These are phyloP conservation scores for Fomitopsis pulvina DNA, from an alignment of 768 basidiomycete genomes.

Conservation along the genomic window DNA sequence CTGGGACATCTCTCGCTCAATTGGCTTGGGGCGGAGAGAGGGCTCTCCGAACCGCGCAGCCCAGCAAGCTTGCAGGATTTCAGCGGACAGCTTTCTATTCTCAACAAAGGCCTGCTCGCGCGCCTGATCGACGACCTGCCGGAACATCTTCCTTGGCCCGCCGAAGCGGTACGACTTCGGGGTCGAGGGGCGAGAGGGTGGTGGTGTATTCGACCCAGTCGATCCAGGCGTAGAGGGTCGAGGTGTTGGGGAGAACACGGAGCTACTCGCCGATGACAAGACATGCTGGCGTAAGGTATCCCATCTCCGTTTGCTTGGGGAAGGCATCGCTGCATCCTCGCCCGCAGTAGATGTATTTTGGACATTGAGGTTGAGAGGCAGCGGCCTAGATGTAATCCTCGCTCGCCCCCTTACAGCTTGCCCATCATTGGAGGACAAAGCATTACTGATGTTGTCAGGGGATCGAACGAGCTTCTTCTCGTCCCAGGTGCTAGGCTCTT, in stretches of 20 bases:
- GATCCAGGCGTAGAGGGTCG: conserved; percentile 3
- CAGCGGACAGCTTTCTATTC: conserved; percentile 43
- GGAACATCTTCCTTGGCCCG: conserved; percentile 16
- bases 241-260: neutral
- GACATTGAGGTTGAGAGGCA: conserved; percentile 14
- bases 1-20: conserved; percentile 24
- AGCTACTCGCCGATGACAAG: conserved; percentile 10
- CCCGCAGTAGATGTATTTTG: neutral
- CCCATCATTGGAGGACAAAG: neutral
- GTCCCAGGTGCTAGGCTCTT: conserved; percentile 10
- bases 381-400: neutral
- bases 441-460: conserved; percentile 9
- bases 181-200: conserved; percentile 17
- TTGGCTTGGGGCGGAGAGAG: conserved; percentile 24
- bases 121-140: conserved; percentile 59
- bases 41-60: conserved; percentile 41
- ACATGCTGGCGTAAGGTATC: conserved; percentile 23
- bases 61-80: conserved; percentile 51
- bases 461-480: conserved; percentile 18
- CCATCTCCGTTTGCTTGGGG: conserved; percentile 19
- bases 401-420: conserved; percentile 3
- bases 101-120: conserved; percentile 46
- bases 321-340: conserved; percentile 13
- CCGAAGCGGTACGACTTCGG: conserved; percentile 18
- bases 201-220: conserved; percentile 5